Evolutionary conservation across 768 basidiomycete genomes (phyloP), one percentile per base, ranked within the genome.

Genomic region (Tricholoma furcatifolium): DNA sequence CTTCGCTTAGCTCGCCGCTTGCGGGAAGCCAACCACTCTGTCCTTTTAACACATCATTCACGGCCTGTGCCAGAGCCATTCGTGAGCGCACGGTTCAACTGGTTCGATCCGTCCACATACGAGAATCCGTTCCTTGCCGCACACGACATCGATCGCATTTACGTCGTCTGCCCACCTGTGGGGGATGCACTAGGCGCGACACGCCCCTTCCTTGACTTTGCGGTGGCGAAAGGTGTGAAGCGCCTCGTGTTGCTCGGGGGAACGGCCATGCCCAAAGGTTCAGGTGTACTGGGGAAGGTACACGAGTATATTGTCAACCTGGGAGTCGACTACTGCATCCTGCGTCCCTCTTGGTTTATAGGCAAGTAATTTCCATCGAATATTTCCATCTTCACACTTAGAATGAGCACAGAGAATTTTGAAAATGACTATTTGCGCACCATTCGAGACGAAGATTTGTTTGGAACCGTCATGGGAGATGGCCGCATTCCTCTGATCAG

Each of bases 321-420:
- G 30, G 20, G 18, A 24, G 20, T 51, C 7, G 40, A 47, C 2
- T 51, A 51, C 20, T 43, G 31, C 20, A 36, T 65, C 11, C 51
- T 72, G 14, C 60, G 67, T 2, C 66, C 70, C 4, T 65, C 66
- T 27, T 69, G 66, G 65, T 70, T 70, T 44, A 57, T 62, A n/a
- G 63, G 70, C 68, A 34, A 18, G 58, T 56, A 51, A 31, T 11
- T 27, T 31, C 21, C 11, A 2, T n/a, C 30, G 21, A 15, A 18
- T 38, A 14, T 38, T 4, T 27, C 7, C 27, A 3, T 18, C 15
- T 5, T 18, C 4, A 38, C n/a, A n/a, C n/a, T n/a, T 18, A 38
- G 18, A 11, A 4, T 15, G 14, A 15, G 36, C 14, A 27, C 7
- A 27, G 27, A 27, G 27, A 27, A 27, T 27, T 45, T 6, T 43